These are phyloP conservation scores for Dactylonectria macrodidyma DNA, from an alignment of 2,329 filamentous ascomycete species.

Conservation along the genomic window DNA sequence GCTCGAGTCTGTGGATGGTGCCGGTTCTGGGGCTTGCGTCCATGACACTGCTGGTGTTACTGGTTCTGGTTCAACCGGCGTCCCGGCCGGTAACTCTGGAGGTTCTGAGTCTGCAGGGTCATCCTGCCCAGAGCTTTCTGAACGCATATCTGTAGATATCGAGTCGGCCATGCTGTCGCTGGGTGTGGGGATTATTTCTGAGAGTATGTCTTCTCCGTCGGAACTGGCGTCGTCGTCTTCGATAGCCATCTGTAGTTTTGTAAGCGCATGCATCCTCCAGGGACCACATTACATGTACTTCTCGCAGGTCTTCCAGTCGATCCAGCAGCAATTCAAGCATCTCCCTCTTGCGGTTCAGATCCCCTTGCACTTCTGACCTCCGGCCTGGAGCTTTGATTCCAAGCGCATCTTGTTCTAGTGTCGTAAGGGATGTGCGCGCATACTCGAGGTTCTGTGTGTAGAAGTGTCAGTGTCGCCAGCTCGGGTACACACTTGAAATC, in stretches of 20 bases:
- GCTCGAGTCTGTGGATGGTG: constrained; percentile 23
- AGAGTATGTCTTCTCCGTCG: constrained; percentile 71
- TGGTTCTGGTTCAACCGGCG: constrained; percentile 31
- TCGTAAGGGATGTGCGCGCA: constrained; percentile 77
- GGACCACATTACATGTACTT: constrained; percentile 58
- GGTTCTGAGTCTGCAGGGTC: constrained; percentile 60
- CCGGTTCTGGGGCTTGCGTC: constrained; percentile 26
- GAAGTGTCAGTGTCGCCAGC: constrained; percentile 17
- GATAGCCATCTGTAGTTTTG: constrained; percentile 49
- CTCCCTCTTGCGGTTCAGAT: constrained; percentile 76
- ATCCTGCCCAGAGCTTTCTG: constrained; percentile 40
- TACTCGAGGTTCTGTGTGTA: constrained; percentile 77
- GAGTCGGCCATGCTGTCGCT: constrained; percentile 66
- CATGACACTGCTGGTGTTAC: constrained; percentile 9
- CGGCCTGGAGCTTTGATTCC: constrained; percentile 71
- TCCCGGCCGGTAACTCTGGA: constrained; percentile 56
- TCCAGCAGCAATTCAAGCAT: constrained; percentile 76
- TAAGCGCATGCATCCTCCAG: constrained; percentile 26
- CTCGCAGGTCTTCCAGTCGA: constrained; percentile 77
- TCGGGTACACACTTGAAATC: not conserved
- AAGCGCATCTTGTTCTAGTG: constrained; percentile 78
- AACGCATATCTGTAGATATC: constrained; percentile 47
- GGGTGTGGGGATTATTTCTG: constrained; percentile 68
- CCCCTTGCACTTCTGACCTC: constrained; percentile 73
- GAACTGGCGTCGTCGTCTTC: constrained; percentile 59